These are phyloP conservation scores for Calonectria pauciramosa DNA, from an alignment of 2,329 filamentous ascomycete species.

Conservation along the genomic window DNA sequence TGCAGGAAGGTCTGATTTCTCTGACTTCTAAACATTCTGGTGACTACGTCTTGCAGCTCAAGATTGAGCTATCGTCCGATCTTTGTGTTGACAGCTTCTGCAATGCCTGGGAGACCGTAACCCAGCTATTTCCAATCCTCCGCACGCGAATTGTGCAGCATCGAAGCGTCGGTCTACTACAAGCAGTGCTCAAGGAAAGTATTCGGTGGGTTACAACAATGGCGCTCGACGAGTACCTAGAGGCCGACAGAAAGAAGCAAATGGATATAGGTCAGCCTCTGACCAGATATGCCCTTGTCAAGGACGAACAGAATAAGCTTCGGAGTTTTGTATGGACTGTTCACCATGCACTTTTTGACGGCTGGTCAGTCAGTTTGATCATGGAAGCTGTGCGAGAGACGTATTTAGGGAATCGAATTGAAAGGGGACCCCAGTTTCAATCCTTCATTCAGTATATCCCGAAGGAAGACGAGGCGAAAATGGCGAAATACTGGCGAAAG, in stretches of 20 bases:
- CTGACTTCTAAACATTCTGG: conserved; percentile 40
- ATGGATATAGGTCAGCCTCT: conserved; percentile 28
- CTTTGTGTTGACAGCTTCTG: conserved; percentile 22
- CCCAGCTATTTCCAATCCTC: conserved; percentile 47
- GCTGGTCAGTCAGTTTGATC: conserved; percentile 42
- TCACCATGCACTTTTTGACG: conserved; percentile 49
- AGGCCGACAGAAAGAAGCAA: background rate
- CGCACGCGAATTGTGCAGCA: conserved; percentile 49
- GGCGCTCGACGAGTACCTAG: conserved; percentile 3
- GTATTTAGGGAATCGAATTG: conserved; percentile 9
- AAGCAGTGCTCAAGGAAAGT: conserved; percentile 14
- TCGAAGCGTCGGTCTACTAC: conserved; percentile 4
- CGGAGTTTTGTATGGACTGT: conserved; percentile 41
- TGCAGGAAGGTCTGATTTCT: conserved; percentile 53
- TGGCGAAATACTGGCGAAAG: conserved; percentile 17
- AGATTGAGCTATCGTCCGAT: conserved; percentile 26
- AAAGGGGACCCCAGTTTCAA: conserved; percentile 1
- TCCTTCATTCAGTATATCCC: conserved; percentile 19
- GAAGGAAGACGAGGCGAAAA: background rate
- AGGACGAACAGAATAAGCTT: background rate
- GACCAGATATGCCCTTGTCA: conserved; percentile 6
- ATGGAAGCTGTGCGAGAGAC: conserved; percentile 24
- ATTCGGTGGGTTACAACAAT: conserved; percentile 5
- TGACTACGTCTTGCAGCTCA: conserved; percentile 34
- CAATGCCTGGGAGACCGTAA: conserved; percentile 30